Evolutionary conservation across 106 monocot species (phyloP).

Genomic region (Agapanthus africanus): DNA sequence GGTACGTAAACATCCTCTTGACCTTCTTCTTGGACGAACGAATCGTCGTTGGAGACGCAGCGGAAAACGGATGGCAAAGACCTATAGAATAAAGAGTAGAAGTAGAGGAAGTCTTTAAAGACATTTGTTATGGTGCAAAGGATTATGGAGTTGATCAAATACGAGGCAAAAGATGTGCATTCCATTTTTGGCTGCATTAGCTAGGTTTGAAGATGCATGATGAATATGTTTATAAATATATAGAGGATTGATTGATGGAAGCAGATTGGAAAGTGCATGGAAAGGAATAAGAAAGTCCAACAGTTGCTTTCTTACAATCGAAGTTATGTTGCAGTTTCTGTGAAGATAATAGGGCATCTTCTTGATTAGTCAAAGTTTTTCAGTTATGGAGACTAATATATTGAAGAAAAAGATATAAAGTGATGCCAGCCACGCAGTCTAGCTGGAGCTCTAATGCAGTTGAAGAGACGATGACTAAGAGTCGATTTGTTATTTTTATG

Average conservation of each 20-base stretch:
- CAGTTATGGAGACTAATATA: no score
- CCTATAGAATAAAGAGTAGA: not conserved
- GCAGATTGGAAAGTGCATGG: not conserved
- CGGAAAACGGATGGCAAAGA: not conserved
- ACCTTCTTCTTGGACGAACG: not conserved
- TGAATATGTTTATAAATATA: not conserved
- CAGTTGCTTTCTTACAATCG: not conserved
- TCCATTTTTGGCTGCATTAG: not conserved
- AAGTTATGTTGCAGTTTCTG: not conserved
- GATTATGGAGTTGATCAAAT: not conserved
- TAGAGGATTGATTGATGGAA: not conserved
- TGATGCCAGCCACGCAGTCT: no score
- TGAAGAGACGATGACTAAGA: no score
- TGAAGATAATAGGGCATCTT: not conserved
- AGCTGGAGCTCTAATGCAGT: no score
- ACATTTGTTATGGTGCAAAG: constrained; percentile 1
- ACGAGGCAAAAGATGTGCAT: constrained; percentile 2
- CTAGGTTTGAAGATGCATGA: not conserved
- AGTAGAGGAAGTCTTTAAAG: constrained; percentile 1
- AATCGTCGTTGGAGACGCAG: not conserved
- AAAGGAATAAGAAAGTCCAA: not conserved
- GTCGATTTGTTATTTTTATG: no score
- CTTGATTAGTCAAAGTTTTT: no score
- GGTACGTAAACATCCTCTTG: no score
- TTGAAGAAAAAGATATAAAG: no score